These are phyloP conservation scores for Vanrija pseudolonga DNA, from an alignment of 1,284 basidiomycete genomes.

Conservation along the genomic window DNA sequence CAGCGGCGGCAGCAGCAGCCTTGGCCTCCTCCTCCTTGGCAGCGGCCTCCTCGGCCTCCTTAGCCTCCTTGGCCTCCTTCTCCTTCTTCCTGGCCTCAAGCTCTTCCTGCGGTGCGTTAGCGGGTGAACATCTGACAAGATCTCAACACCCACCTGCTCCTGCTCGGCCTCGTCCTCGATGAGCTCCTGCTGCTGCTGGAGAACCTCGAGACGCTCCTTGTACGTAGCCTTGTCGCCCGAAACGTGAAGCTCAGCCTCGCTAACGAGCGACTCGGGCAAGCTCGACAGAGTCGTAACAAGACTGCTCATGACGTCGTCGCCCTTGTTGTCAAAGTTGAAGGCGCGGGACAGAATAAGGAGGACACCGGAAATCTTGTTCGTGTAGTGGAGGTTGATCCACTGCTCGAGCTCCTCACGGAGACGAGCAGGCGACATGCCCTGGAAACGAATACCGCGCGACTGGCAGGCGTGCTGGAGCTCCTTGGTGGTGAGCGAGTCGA, in stretches of 20 bases:
- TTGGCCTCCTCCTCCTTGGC: conserved; percentile 35
- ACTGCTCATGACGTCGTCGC: conserved; percentile 75
- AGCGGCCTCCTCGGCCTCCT: conserved; percentile 64
- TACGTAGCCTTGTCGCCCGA: conserved; percentile 83
- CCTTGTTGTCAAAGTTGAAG: conserved; percentile 85
- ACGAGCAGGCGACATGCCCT: conserved; percentile 74
- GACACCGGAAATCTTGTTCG: conserved; percentile 81
- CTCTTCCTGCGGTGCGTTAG: conserved; percentile 60
- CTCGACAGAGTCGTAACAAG: conserved; percentile 88
- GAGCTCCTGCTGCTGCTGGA: conserved; percentile 97
- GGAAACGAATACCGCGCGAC: conserved; percentile 86
- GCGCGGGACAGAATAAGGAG: conserved; percentile 88
- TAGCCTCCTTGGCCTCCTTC: conserved; percentile 62
- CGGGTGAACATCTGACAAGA: background rate
- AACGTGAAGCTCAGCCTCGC: conserved; percentile 94
- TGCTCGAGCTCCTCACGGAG: conserved; percentile 83
- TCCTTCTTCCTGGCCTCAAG: conserved; percentile 82
- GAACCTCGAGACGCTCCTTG: conserved; percentile 95
- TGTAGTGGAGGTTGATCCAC: conserved; percentile 91
- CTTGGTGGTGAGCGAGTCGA: conserved; percentile 80
- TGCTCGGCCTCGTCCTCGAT: conserved; percentile 99
- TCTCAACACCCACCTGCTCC: conserved; percentile 58
- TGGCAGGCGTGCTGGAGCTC: conserved; percentile 93
- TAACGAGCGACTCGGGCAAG: conserved; percentile 91
- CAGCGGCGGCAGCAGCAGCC: conserved; percentile 56